Evolutionary conservation across 371 early-diverging fungal species (phyloP).

Genomic region (Hamiltosporidium tvaerminnensis): DNA sequence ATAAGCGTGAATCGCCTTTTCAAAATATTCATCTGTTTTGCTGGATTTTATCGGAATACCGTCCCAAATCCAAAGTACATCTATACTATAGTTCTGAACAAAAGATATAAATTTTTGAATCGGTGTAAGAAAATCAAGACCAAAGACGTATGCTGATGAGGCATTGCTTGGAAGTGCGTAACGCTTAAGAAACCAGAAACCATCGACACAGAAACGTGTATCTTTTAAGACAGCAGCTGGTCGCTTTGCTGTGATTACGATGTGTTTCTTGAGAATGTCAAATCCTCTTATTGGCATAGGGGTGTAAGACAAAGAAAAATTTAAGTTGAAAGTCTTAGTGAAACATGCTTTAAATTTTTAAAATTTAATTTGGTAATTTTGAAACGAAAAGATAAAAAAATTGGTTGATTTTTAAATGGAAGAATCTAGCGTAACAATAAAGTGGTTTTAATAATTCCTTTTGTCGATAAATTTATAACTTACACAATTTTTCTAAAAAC

Average conservation of each 20-base stretch:
- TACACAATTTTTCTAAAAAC: no score
- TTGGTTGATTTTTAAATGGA: no score
- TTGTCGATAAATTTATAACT: no score
- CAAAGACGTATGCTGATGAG: no score
- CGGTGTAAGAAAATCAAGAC: slow-evolving; percentile 4
- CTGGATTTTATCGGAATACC: slow-evolving; percentile 26
- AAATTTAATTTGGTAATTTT: no score
- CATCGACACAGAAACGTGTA: slow-evolving; percentile 40
- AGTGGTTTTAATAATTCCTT: no score
- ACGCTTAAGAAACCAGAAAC: slow-evolving; percentile 47
- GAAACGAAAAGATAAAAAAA: no score
- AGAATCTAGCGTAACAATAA: no score
- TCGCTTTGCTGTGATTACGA: slow-evolving; percentile 1
- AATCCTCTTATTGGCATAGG: slow-evolving; percentile 47
- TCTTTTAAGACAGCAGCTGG: slow-evolving; percentile 30
- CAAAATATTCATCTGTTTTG: neutral
- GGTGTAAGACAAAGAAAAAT: no score
- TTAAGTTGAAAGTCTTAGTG: no score
- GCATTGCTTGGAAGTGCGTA: slow-evolving; percentile 6
- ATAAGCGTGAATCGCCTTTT: neutral
- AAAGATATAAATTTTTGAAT: slow-evolving; percentile 1
- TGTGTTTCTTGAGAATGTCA: slow-evolving; percentile 1
- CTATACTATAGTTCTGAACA: slow-evolving; percentile 7
- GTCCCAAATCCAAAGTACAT: slow-evolving; percentile 50
- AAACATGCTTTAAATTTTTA: no score